Conservation (phyloP, 2,329 filamentous ascomycete species). For the Penicillium polonicum region DNA sequence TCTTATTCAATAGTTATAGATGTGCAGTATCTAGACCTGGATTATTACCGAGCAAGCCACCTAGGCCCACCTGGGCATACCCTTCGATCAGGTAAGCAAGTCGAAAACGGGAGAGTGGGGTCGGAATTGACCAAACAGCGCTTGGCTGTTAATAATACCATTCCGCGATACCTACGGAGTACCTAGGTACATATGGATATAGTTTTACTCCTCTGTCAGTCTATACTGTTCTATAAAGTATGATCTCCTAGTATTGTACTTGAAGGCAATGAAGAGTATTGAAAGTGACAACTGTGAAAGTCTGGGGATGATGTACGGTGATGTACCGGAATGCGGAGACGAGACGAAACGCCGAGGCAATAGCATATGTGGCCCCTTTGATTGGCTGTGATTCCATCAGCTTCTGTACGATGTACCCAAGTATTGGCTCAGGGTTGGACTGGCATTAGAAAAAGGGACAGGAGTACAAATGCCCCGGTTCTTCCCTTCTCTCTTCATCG, state of each 20-base stretch:
- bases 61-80: not conserved
- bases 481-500: slow-evolving; percentile 11
- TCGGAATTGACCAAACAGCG: slow-evolving; percentile 20
- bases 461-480: slow-evolving; percentile 14
- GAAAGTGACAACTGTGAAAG: not conserved
- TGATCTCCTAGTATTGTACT: not conserved
- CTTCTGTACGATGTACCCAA: slow-evolving; percentile 11
- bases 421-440: slow-evolving; percentile 1
- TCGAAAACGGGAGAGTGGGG: slow-evolving; percentile 10
- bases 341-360: slow-evolving; percentile 15
- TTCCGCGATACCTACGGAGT: not conserved
- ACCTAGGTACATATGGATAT: too few relatives aligned
- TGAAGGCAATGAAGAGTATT: not conserved
- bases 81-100: slow-evolving; percentile 12
- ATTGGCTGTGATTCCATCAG: slow-evolving; percentile 18
- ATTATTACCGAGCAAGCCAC: slow-evolving; percentile 6
- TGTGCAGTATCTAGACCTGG: not conserved
- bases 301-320: not conserved
- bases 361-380: slow-evolving; percentile 12
- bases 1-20: not conserved
- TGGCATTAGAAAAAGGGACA: not conserved
- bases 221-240: not conserved
- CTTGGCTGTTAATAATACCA: slow-evolving; percentile 27
- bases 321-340: slow-evolving; percentile 14
- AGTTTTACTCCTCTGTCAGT: not conserved